These are phyloP conservation scores for Misopates orontium DNA, from an alignment of 257 asterid species.

Conservation along the genomic window DNA sequence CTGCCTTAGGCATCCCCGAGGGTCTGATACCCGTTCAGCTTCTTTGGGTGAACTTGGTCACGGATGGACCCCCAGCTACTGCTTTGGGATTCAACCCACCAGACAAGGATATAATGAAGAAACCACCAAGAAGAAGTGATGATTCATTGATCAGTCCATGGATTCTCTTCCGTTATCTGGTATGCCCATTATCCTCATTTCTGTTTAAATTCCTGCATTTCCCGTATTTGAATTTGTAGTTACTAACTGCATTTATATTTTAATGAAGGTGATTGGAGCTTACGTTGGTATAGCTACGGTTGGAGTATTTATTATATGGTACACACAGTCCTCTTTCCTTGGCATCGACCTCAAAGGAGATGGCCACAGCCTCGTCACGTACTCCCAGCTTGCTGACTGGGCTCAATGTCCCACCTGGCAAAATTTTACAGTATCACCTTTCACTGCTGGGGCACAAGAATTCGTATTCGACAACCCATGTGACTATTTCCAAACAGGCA, in stretches of 20 bases:
- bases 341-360: constrained; percentile 86
- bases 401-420: constrained; percentile 86
- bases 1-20: constrained; percentile 96
- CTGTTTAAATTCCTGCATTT: not conserved
- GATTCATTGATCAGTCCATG: constrained; percentile 93
- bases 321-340: constrained; percentile 77
- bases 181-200: constrained; percentile 24
- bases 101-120: constrained; percentile 92
- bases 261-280: constrained; percentile 74
- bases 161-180: constrained; percentile 94
- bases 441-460: constrained; percentile 69
- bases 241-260: not conserved
- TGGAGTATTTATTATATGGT: constrained; percentile 92
- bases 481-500: constrained; percentile 85
- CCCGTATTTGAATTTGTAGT: not conserved
- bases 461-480: constrained; percentile 72
- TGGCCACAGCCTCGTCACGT: constrained; percentile 91
- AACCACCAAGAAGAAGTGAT: constrained; percentile 87
- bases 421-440: constrained; percentile 79
- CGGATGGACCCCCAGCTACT: constrained; percentile 99
- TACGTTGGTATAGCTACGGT: constrained; percentile 95
- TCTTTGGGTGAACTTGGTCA: constrained; percentile 95
- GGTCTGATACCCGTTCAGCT: constrained; percentile 98
- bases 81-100: constrained; percentile 99
- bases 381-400: constrained; percentile 88